Evolutionary conservation across 768 basidiomycete species (phyloP), one percentile per base, ranked within the genome.

Genomic region (Grammothele lineata): DNA sequence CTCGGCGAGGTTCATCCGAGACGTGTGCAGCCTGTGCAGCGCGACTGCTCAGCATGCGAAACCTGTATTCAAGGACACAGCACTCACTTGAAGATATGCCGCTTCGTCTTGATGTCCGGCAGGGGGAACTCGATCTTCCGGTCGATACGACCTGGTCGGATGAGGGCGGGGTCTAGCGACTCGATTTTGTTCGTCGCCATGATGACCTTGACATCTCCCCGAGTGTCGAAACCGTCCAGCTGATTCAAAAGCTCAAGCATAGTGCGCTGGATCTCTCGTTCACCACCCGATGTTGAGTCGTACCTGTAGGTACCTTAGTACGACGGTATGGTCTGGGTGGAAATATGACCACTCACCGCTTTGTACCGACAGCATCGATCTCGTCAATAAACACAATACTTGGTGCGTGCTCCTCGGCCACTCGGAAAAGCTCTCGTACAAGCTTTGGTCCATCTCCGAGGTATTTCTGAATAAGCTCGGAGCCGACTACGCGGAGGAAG

Each of bases 121-220:
- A 98, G 70, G 14, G 93, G 94, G 74, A 95, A 96, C 64, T 96
- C 96, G 42, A 99, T 99, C 74, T 99, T 99, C 43, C 96, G 81
- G 61, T 99, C 96, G 53, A 99, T 98, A 60, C 96, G 92, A 38
- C 96, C 96, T 5, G 96, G 96, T 42, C 96, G 89, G 61, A 99
- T 96, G 50, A 99, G 83, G 15, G 96, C 96, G 45, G 96, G 96
- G 67, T 99, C 96, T 23, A 99, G 79, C 3, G 92, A 85, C 65
- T 98, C 95, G 58, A 99, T 99, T 70, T 79, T 85, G 71, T 99
- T 99, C 5, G 96, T 99, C 11, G 96, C 96, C 96, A 98, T 98
- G 66, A 99, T 97, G 56, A 99, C 95, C 69, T 98, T 99, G 48
- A 99, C 94, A 62, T 98, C 96, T n/a, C 95, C 95, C 46, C 94